Base-by-base conservation (phyloP, 2,329 filamentous ascomycete species). In the Curvularia sp. region DNA sequence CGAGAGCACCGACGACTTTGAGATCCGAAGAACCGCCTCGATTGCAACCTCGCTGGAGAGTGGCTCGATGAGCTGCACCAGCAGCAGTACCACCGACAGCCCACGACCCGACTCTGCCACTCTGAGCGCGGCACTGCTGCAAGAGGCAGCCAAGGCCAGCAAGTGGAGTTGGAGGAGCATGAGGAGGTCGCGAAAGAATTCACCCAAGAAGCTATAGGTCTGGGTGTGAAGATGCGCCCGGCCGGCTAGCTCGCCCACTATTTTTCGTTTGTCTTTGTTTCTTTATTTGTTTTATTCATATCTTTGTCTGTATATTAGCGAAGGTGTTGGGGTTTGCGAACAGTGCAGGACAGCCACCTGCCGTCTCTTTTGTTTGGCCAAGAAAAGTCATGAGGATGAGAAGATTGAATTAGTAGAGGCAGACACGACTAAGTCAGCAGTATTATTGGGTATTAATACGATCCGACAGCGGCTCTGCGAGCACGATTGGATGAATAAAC, bases 41-140 rank as follows among this genome's bases (percentile, higher is more conserved):
- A 66, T 74, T 39, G 58, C 74, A 49, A 57, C 57, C n/a, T 63
- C 58, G n/a, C 55, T 54, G 38, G 50, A 58, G 46, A 60, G 63
- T 18, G 30, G 33, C 0, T 68, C 62, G 28, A 61, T 61, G 56
- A 54, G 54, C 53, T 54, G 62, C 24, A 33, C 41, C 12, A 48
- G 44, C 39, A 48, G 44, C 39, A 60, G 46, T 53, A 66, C 60
- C 35, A 30, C 50, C 12, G 71, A 71, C 8, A 70, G 64, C 48
- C 69, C 68, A n/a, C 61, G 68, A 33, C 64, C 74, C 24, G 75
- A 75, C 22, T 76, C 74, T 20, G 72, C 74, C 52, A 75, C 73
- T 0, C 56, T 75, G 58, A 65, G 67, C 60, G 50, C 53, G 33
- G 20, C 61, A 57, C 59, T 63, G 35, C 41, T 60, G 20, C 49